Conservation (phyloP, 1,284 basidiomycete genomes). For the Moesziomyces globuligerus region DNA sequence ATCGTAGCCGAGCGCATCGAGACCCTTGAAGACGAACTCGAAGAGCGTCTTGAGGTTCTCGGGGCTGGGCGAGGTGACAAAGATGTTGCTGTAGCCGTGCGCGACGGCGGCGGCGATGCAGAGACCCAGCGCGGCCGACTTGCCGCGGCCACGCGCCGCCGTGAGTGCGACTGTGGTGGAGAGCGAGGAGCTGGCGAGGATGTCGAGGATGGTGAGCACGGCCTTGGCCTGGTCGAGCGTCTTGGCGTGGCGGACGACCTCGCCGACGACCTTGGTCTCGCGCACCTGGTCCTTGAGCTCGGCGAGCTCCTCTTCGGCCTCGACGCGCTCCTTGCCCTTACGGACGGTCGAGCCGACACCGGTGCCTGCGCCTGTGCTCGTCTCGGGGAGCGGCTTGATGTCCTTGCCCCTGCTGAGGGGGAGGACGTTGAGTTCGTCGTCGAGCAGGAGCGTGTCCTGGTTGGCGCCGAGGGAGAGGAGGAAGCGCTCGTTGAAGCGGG, state of each 20-base stretch:
- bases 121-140: slow-evolving; percentile 93
- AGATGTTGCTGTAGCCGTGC: slow-evolving; percentile 97
- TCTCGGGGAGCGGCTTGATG: slow-evolving; percentile 78
- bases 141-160: slow-evolving; percentile 92
- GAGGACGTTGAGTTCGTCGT: slow-evolving; percentile 97
- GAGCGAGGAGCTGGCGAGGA: slow-evolving; percentile 71
- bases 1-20: slow-evolving; percentile 94
- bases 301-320: slow-evolving; percentile 74
- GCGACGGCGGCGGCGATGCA: slow-evolving; percentile 92
- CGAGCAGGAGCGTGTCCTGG: slow-evolving; percentile 87
- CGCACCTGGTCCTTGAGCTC: slow-evolving; percentile 82
- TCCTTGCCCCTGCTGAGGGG: slow-evolving; percentile 97
- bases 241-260: slow-evolving; percentile 89
- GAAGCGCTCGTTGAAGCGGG: slow-evolving; percentile 98
- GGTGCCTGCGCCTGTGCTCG: slow-evolving; percentile 41
- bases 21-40: slow-evolving; percentile 96
- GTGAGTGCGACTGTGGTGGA: slow-evolving; percentile 95
- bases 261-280: slow-evolving; percentile 87
- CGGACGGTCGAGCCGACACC: slow-evolving; percentile 66
- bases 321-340: slow-evolving; percentile 72
- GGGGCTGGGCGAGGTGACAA: slow-evolving; percentile 95
- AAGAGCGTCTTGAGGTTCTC: slow-evolving; percentile 99
- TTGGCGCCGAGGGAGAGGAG: slow-evolving; percentile 76
- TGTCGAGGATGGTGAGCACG: slow-evolving; percentile 64
- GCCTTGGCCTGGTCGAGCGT: slow-evolving; percentile 81